phyloP scores from a whole-genome alignment of 2,329 filamentous ascomycete species.

The Pseudogymnoascus sp. region DNA sequence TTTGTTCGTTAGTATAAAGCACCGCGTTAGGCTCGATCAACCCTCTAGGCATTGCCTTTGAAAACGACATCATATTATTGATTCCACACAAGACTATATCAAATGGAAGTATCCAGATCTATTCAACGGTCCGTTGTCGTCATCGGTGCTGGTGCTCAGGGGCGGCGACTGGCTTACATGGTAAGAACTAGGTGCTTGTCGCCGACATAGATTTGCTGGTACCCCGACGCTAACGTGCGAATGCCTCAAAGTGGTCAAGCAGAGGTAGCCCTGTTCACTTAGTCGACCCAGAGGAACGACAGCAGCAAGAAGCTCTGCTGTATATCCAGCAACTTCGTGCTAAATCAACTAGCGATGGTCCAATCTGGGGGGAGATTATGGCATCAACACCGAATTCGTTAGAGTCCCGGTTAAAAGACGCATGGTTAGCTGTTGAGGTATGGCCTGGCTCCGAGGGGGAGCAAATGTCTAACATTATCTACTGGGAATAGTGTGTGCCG shows the following conservation, averaged over 20 bases:
- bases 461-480: not conserved
- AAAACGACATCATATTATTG: not conserved
- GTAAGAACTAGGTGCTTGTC: slow-evolving; percentile 16
- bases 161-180: slow-evolving; percentile 31
- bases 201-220: not conserved
- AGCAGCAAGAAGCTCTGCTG: slow-evolving; percentile 23
- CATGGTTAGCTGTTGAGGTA: slow-evolving; percentile 31
- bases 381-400: slow-evolving; percentile 11
- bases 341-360: slow-evolving; percentile 11
- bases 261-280: slow-evolving; percentile 26
- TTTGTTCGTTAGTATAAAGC: not conserved
- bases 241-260: slow-evolving; percentile 27
- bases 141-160: slow-evolving; percentile 30
- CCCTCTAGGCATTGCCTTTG: not conserved
- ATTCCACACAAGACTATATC: not conserved
- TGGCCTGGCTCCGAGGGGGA: not conserved
- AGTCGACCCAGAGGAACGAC: slow-evolving; percentile 25
- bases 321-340: slow-evolving; percentile 21
- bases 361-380: slow-evolving; percentile 22
- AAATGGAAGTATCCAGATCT: not conserved
- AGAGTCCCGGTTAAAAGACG: slow-evolving; percentile 15
- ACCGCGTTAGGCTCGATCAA: not conserved
- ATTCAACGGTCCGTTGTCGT: slow-evolving; percentile 17
- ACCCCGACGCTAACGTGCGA: not conserved
- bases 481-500: slow-evolving; percentile 28